Conservation (phyloP, 1,139 yeast genomes). For the Protomyces arabidopsidicola region DNA sequence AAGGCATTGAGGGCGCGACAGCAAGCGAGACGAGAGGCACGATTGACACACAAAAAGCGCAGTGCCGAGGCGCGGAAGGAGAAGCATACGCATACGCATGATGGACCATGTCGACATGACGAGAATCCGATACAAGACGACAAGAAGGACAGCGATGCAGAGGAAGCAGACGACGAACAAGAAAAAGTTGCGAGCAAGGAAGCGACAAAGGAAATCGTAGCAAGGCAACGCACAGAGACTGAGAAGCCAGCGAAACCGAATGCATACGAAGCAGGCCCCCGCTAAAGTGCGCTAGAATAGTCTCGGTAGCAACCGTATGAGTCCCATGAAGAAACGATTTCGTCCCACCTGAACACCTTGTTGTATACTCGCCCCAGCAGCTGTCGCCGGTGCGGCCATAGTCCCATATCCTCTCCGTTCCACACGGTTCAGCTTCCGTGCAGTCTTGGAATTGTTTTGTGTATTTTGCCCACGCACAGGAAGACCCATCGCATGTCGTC, state of each 20-base stretch:
- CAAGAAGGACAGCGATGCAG: neutral
- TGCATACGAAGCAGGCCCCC: neutral
- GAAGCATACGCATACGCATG: neutral
- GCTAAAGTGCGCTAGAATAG: neutral
- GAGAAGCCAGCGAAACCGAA: neutral
- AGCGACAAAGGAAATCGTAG: neutral
- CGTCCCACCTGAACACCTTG: neutral
- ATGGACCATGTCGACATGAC: neutral
- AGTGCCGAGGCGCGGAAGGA: neutral
- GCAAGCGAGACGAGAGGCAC: neutral
- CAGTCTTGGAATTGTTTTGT: constrained; percentile 83
- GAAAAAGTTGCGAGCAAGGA: neutral
- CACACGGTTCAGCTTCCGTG: constrained; percentile 73
- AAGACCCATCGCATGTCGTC: constrained; percentile 74
- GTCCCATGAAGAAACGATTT: neutral
- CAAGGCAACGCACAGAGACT: neutral
- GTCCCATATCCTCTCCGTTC: constrained; percentile 39
- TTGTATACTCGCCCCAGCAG: neutral
- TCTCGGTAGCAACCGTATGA: neutral
- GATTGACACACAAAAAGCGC: neutral
- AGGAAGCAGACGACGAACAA: neutral
- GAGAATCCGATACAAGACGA: neutral
- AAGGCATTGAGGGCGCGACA: neutral
- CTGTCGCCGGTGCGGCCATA: neutral
- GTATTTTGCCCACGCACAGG: constrained; percentile 87